Base-by-base conservation (phyloP, 768 basidiomycete species). In the Galerina sulciceps region DNA sequence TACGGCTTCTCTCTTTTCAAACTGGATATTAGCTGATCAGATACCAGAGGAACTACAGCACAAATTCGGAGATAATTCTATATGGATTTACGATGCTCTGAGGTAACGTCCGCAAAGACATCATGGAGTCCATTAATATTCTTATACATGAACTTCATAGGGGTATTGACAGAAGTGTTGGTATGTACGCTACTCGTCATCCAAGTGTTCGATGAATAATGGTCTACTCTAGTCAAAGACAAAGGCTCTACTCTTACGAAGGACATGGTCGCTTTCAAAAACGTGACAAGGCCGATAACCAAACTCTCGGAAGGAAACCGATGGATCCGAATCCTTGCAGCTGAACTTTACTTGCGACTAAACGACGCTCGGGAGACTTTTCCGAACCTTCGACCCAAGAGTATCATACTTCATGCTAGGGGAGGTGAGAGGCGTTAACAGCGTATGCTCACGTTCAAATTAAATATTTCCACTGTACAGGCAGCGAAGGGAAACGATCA, bases 261-360 rank as follows among this genome's bases (percentile, higher is more conserved):
- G 77, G 94, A 92, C 66, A 99, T 99, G 96, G 76, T 94, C 53
- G 93, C 94, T 0, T 90, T 93, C 17, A 99, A 99, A 73, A 99
- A 98, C 67, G 82, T 98, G 18, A 86, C 89, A 0, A 85, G 86
- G 35, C 84, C 91, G 0, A 86, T 98, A 18, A 90, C 81, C 6
- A 88, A 86, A 41, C 75, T 83, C 11, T 79, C 85, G 2, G 89
- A 95, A 58, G 96, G 94, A 0, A 80, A 85, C 43, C 93, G 94
- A 55, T 99, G 97, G 97, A 85, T 99, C 45, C 82, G 90, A 10
- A 89, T 99, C 10, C 83, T 99, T 23, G 89, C 94, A 36, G 92
- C 94, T 13, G 97, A 99, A 67, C 81, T 99, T 17, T 86, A 91
- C 6, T 79, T 96, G 9, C 81, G 97, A 46, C 78, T 99, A 34